Conservation (phyloP, 2,329 filamentous ascomycete genomes). For the Aspergillus sclerotialis region DNA sequence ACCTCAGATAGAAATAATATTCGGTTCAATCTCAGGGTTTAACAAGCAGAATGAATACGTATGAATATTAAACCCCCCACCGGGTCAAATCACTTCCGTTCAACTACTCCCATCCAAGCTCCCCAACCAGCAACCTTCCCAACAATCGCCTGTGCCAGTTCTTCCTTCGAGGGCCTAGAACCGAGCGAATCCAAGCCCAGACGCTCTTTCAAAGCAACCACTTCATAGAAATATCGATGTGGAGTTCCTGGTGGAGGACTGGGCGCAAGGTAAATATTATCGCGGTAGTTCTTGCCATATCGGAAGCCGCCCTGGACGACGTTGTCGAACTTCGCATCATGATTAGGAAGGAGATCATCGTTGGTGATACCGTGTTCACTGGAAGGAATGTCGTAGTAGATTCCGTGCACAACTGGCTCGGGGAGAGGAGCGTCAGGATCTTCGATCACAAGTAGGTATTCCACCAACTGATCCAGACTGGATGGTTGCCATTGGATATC, state of each 20-base stretch:
- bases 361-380: constrained; percentile 26
- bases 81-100: constrained; percentile 25
- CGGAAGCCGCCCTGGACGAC: constrained; percentile 38
- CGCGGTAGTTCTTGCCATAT: constrained; percentile 38
- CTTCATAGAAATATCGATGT: constrained; percentile 48
- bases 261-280: constrained; percentile 40
- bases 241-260: constrained; percentile 44
- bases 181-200: constrained; percentile 34
- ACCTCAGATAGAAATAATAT: too few species aligned
- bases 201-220: constrained; percentile 42
- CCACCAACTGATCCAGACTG: constrained; percentile 25
- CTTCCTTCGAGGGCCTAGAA: constrained; percentile 35
- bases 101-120: constrained; percentile 40
- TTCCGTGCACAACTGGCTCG: constrained; percentile 40
- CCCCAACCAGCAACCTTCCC: constrained; percentile 48
- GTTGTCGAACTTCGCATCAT: constrained; percentile 13
- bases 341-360: constrained; percentile 29
- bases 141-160: constrained; percentile 37
- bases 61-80: too few species aligned
- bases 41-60: too few species aligned
- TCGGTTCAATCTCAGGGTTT: too few species aligned
- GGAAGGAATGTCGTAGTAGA: constrained; percentile 37
- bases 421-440: constrained; percentile 44
- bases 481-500: constrained; percentile 34
- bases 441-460: constrained; percentile 44